A percentile compares a stretch with the other conserved stretches of the same genome.
These are phyloP conservation scores for Phaseolus lunatus DNA, from an alignment of 306 rosid genomes.

Conservation along the genomic window DNA sequence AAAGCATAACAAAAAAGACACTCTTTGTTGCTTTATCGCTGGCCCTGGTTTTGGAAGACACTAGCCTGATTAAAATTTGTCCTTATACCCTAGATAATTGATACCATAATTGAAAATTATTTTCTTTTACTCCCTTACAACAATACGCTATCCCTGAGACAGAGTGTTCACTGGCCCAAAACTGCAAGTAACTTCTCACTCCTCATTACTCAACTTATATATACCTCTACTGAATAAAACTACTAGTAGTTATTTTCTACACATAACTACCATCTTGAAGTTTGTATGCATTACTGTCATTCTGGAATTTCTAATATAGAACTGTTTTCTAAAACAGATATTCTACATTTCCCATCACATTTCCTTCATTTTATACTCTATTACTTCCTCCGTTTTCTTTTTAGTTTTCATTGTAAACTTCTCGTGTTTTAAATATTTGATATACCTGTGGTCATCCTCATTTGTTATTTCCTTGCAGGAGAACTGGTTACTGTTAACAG, in stretches of 20 bases:
- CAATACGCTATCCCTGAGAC: not conserved
- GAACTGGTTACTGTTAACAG: constrained; percentile 86
- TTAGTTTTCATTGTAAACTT: not conserved
- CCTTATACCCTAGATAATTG: no score
- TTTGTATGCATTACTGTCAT: not conserved
- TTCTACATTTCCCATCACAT: not conserved
- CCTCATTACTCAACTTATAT: not conserved
- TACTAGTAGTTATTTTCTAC: not conserved
- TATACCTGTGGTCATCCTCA: constrained; percentile 39
- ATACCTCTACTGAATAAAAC: not conserved
- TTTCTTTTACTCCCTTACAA: not conserved
- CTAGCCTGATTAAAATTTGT: no score
- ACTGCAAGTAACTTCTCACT: not conserved
- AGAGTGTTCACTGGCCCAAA: not conserved
- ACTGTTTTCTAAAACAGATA: not conserved
- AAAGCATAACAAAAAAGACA: not conserved
- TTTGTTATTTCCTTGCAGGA: constrained; percentile 61
- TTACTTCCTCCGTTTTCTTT: not conserved
- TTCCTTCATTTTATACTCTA: not conserved
- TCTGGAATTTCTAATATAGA: not conserved
- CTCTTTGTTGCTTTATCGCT: no score
- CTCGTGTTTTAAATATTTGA: constrained; percentile 2
- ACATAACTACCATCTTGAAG: not conserved
- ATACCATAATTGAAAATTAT: no score
- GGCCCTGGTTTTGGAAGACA: no score